Conservation (phyloP, 2,329 filamentous ascomycete genomes). For the Aureobasidium sp. region DNA sequence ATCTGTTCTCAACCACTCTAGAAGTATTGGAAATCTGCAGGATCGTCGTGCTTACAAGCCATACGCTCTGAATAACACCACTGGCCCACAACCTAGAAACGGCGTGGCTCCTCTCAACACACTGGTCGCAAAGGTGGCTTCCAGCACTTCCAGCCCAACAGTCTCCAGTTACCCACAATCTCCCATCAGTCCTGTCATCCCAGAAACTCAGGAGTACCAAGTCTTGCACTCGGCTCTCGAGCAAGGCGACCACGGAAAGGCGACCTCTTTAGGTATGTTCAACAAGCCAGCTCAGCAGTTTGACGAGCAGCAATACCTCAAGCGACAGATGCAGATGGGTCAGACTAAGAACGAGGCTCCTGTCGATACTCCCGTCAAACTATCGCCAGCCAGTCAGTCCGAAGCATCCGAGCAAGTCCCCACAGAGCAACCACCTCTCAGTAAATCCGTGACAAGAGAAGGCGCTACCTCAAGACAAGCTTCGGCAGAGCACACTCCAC, state of each 20-base stretch:
- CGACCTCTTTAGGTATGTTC: conserved; percentile 63
- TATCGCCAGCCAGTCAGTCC: neutral
- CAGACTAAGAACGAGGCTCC: conserved; percentile 30
- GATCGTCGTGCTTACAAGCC: conserved; percentile 30
- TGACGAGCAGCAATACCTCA: conserved; percentile 75
- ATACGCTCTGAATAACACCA: conserved; percentile 20
- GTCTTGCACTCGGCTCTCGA: conserved; percentile 55
- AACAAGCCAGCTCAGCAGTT: conserved; percentile 68
- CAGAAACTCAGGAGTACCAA: conserved; percentile 60
- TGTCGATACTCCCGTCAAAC: neutral
- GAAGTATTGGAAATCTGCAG: conserved; percentile 60
- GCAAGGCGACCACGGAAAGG: conserved; percentile 70
- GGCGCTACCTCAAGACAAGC: neutral
- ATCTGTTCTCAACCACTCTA: conserved; percentile 24
- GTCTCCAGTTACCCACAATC: conserved; percentile 32
- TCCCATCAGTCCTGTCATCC: conserved; percentile 60
- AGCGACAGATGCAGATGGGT: conserved; percentile 73
- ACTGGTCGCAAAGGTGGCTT: conserved; percentile 15
- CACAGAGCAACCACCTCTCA: neutral
- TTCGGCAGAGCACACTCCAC: neutral
- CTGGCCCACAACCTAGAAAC: conserved; percentile 26
- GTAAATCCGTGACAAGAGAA: neutral
- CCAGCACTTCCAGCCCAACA: conserved; percentile 31
- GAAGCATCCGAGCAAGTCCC: neutral
- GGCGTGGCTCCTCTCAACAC: conserved; percentile 4